Evolutionary conservation across 2,329 filamentous ascomycete species (phyloP).

Genomic region (Penicillium sp.): DNA sequence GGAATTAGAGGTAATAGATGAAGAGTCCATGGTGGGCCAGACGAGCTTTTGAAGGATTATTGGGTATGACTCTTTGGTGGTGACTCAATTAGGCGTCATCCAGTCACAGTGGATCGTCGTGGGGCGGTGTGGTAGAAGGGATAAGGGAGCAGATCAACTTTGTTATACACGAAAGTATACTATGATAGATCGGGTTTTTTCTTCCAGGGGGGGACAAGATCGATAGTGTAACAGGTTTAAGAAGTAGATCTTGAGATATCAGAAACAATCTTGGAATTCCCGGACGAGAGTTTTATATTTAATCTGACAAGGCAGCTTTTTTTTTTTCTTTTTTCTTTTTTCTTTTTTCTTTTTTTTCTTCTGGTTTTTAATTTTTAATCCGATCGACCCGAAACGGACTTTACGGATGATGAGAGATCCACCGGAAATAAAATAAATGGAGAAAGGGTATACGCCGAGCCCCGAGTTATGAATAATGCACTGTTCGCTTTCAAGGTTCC

Average conservation of each 20-base stretch:
- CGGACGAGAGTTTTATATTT: slow-evolving; percentile 8
- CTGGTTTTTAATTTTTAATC: background rate
- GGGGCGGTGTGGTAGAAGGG: slow-evolving; percentile 30
- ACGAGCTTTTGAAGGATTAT: slow-evolving; percentile 30
- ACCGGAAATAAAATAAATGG: slow-evolving; percentile 12
- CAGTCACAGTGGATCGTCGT: slow-evolving; percentile 26
- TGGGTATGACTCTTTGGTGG: slow-evolving; percentile 31
- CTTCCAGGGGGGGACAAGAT: background rate
- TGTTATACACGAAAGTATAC: background rate
- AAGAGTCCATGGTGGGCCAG: slow-evolving; percentile 28
- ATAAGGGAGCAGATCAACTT: background rate
- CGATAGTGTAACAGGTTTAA: background rate
- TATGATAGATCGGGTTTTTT: slow-evolving; percentile 5
- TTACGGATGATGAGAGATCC: slow-evolving; percentile 8
- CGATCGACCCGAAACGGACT: slow-evolving; percentile 10
- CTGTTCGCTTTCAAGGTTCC: background rate
- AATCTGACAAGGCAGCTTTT: background rate
- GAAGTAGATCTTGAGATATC: background rate
- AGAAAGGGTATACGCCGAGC: background rate
- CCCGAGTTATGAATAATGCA: slow-evolving; percentile 1
- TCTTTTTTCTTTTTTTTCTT: background rate
- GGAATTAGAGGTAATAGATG: slow-evolving; percentile 18
- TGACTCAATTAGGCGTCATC: slow-evolving; percentile 33
- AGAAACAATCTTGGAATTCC: background rate
- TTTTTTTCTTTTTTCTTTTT: background rate